phyloP scores from a whole-genome alignment of 805 yeast species.

The Ogataea naganishii region DNA sequence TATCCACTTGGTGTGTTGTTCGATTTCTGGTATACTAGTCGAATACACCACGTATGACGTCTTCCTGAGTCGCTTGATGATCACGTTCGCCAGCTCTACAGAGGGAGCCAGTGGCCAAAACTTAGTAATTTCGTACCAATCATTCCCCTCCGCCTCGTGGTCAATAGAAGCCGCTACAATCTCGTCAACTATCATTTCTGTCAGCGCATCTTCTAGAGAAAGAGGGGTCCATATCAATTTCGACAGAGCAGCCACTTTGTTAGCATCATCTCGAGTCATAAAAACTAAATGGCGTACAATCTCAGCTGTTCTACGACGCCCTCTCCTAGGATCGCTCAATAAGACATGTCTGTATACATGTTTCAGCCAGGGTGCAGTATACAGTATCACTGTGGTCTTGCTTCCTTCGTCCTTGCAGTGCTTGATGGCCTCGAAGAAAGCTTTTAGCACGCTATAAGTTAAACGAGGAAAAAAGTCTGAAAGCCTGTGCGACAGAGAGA shows the following conservation, averaged over 20 bases:
- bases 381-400: conserved; percentile 35
- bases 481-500: conserved; percentile 46
- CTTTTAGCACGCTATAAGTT: conserved; percentile 45
- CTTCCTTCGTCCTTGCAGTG: conserved; percentile 25
- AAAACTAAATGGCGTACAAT: conserved; percentile 55
- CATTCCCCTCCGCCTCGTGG: conserved; percentile 65
- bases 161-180: conserved; percentile 67
- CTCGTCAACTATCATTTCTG: conserved; percentile 58
- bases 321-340: conserved; percentile 43
- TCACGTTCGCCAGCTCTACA: conserved; percentile 59
- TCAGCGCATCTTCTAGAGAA: conserved; percentile 51
- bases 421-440: conserved; percentile 44
- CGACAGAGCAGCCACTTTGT: conserved; percentile 43
- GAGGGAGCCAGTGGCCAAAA: conserved; percentile 62
- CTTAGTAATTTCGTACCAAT: conserved; percentile 55
- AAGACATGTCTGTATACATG: conserved; percentile 55
- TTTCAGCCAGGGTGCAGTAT: conserved; percentile 67
- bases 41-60: conserved; percentile 44
- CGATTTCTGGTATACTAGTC: conserved; percentile 33
- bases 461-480: conserved; percentile 48
- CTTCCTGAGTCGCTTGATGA: conserved; percentile 47
- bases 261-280: conserved; percentile 41
- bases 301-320: conserved; percentile 51
- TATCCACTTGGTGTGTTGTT: conserved; percentile 53
- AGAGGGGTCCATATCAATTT: conserved; percentile 61